Percentiles rank a stretch among this genome's conserved stretches.
Evolutionary conservation across 257 asterid genomes (phyloP).

Genomic region (Nicotiana obtusifolia): DNA sequence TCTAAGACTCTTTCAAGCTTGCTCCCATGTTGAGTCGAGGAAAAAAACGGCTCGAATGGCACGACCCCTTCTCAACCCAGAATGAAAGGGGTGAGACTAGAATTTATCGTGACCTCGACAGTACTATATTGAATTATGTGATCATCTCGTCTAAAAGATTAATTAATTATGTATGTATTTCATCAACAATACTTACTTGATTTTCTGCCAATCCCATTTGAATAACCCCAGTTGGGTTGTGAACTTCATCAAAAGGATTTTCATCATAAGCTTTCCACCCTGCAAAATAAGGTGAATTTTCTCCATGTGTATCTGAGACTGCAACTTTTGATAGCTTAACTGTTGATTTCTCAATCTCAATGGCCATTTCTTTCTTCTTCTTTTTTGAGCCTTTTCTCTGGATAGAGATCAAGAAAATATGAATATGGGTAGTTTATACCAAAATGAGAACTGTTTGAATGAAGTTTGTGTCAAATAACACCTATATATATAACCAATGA

Average conservation of each 20-base stretch:
- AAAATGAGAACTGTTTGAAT: conserved; percentile 4
- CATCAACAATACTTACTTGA: conserved; percentile 36
- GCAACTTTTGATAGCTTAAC: conserved; percentile 59
- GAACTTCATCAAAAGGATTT: conserved; percentile 51
- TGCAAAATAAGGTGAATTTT: conserved; percentile 84
- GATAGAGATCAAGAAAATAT: neutral
- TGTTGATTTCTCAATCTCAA: conserved; percentile 22
- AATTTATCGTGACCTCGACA: neutral
- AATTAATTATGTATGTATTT: neutral
- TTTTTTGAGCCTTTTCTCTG: neutral
- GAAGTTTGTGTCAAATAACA: conserved; percentile 15
- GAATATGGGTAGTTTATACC: too few relatives aligned
- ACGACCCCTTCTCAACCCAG: neutral
- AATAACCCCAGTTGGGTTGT: conserved; percentile 70
- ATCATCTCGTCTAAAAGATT: neutral
- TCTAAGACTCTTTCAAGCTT: neutral
- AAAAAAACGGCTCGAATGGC: neutral
- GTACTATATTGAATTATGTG: neutral
- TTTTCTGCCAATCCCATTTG: conserved; percentile 97
- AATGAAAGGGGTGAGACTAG: neutral
- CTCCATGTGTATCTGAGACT: conserved; percentile 75
- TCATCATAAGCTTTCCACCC: conserved; percentile 95
- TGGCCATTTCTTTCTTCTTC: conserved; percentile 25
- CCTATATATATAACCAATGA: conserved; percentile 36
- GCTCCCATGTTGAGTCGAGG: neutral